These are phyloP conservation scores for Dactylorhiza incarnata DNA, from an alignment of 106 monocot species.

Conservation along the genomic window DNA sequence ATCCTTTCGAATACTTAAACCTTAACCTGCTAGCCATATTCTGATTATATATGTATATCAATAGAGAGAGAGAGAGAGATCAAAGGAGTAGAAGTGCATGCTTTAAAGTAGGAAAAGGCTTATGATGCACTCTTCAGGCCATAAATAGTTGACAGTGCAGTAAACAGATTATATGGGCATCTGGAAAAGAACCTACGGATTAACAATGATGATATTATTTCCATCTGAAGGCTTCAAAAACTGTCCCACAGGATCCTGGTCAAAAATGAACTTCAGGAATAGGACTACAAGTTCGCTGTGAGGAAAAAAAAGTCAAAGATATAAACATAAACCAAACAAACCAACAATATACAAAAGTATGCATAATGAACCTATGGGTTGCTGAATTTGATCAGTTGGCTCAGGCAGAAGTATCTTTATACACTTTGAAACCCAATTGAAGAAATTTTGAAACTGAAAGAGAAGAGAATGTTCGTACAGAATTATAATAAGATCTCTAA, in stretches of 20 bases:
- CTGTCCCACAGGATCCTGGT: constrained; percentile 63
- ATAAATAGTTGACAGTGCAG: neutral
- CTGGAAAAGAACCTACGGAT: constrained; percentile 49
- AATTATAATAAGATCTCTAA: neutral
- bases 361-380: constrained; percentile 41
- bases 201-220: constrained; percentile 35
- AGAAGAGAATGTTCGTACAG: neutral
- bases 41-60: no score
- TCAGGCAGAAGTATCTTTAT: constrained; percentile 71
- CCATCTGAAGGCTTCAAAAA: constrained; percentile 45
- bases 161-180: neutral
- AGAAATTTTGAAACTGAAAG: constrained; percentile 97
- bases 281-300: constrained; percentile 71
- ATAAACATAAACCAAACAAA: neutral
- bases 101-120: no score
- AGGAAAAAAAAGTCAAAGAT: constrained; percentile 1
- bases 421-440: constrained; percentile 78
- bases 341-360: constrained; percentile 4
- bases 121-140: neutral
- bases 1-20: no score
- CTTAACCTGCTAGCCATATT: no score
- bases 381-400: constrained; percentile 59
- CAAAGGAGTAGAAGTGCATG: no score
- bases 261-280: constrained; percentile 82
- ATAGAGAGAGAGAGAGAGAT: no score